Evolutionary conservation across 1,139 yeast genomes (phyloP).

Genomic region (Scheffersomyces insectosa): DNA sequence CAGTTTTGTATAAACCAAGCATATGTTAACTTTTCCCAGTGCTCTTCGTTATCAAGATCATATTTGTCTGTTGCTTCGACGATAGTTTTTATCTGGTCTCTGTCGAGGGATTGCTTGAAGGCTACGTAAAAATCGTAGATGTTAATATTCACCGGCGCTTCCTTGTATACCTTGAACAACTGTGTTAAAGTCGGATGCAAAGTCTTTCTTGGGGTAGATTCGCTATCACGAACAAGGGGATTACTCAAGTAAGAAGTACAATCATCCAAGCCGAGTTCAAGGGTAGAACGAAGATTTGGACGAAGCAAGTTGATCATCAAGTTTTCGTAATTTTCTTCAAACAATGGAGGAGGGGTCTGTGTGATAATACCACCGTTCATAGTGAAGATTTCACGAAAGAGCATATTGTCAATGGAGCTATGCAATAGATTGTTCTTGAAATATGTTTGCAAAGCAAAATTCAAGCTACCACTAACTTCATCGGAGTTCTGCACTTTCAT

Average conservation of each 20-base stretch:
- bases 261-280: constrained; percentile 35
- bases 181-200: constrained; percentile 56
- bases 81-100: constrained; percentile 28
- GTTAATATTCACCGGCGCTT: constrained; percentile 74
- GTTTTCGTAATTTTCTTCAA: constrained; percentile 41
- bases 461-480: no score
- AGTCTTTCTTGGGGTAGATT: constrained; percentile 4
- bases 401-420: constrained; percentile 24
- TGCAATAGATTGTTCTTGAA: constrained; percentile 18
- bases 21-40: constrained; percentile 32
- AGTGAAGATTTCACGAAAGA: constrained; percentile 42
- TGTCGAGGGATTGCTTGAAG: constrained; percentile 58
- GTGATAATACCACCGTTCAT: constrained; percentile 31
- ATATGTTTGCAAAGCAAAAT: constrained; percentile 7
- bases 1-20: constrained; percentile 48
- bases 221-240: constrained; percentile 15
- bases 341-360: constrained; percentile 11
- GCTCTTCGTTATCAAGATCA: constrained; percentile 6
- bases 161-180: constrained; percentile 71
- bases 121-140: constrained; percentile 77
- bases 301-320: constrained; percentile 41
- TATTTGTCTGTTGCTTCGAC: background rate
- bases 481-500: no score
- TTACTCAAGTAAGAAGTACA: constrained; percentile 30
- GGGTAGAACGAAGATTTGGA: constrained; percentile 34